Evolutionary conservation across 2,329 filamentous ascomycete genomes (phyloP).

Genomic region (Byssochlamys sp.): DNA sequence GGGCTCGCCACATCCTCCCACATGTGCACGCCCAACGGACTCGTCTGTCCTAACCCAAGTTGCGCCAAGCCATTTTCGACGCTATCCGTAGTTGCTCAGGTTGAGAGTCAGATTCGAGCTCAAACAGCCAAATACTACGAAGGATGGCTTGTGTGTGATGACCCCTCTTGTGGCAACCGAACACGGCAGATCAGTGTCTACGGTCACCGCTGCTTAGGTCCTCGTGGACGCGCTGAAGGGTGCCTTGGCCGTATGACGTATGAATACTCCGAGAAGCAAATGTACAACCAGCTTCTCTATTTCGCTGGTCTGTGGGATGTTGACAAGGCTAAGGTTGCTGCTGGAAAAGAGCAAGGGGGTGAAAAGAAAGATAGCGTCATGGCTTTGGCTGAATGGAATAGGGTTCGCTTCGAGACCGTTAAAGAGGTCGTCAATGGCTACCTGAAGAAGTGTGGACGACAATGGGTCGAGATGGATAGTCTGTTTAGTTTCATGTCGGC

Average conservation of each 20-base stretch:
- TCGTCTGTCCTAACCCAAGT: slow-evolving; percentile 56
- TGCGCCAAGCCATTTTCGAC: slow-evolving; percentile 59
- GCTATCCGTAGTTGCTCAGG: slow-evolving; percentile 70
- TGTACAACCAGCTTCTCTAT: slow-evolving; percentile 93
- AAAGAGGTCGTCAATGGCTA: slow-evolving; percentile 72
- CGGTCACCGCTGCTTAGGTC: slow-evolving; percentile 78
- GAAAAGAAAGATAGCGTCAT: slow-evolving; percentile 57
- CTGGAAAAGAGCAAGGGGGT: slow-evolving; percentile 39
- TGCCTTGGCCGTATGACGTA: slow-evolving; percentile 83
- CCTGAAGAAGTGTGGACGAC: slow-evolving; percentile 77
- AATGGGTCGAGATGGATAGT: slow-evolving; percentile 89
- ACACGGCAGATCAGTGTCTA: slow-evolving; percentile 91
- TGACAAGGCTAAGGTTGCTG: slow-evolving; percentile 60
- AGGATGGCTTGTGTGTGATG: slow-evolving; percentile 82
- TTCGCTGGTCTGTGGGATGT: slow-evolving; percentile 78
- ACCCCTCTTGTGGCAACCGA: slow-evolving; percentile 72
- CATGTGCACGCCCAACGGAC: slow-evolving; percentile 60
- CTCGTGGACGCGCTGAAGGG: slow-evolving; percentile 70
- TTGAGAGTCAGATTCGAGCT: slow-evolving; percentile 72
- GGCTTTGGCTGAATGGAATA: slow-evolving; percentile 72
- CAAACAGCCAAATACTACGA: slow-evolving; percentile 82
- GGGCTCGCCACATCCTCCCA: slow-evolving; percentile 55
- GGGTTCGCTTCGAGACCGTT: slow-evolving; percentile 64
- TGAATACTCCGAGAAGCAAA: slow-evolving; percentile 74
- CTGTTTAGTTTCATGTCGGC: slow-evolving; percentile 58